Evolutionary conservation across 208 protist genomes (phyloP).

Genomic region (Angomonas ambiguus): DNA sequence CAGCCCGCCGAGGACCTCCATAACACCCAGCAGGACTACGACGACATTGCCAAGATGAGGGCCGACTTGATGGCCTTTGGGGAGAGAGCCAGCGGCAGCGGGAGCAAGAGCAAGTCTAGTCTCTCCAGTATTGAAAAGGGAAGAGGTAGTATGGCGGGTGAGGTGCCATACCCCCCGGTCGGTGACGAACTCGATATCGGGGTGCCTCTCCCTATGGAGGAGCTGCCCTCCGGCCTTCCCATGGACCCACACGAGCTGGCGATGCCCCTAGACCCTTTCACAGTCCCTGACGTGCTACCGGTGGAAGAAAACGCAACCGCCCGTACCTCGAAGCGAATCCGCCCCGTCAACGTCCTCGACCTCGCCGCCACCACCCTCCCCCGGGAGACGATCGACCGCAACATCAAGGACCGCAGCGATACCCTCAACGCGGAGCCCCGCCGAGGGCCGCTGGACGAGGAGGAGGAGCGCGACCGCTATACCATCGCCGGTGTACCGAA

Average conservation of each 20-base stretch:
- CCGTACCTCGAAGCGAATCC: conserved; percentile 16
- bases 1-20: conserved; percentile 48
- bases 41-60: conserved; percentile 78
- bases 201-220: conserved; percentile 63
- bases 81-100: conserved; percentile 56
- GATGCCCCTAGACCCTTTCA: conserved; percentile 22
- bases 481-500: conserved; percentile 22
- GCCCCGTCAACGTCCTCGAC: conserved; percentile 55
- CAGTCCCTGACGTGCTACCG: conserved; percentile 24
- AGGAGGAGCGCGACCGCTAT: conserved; percentile 59
- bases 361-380: conserved; percentile 63
- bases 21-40: conserved; percentile 71
- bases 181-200: conserved; percentile 80
- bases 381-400: conserved; percentile 54
- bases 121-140: conserved; percentile 82
- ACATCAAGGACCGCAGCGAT: conserved; percentile 63
- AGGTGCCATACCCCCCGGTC: conserved; percentile 35
- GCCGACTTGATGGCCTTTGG: conserved; percentile 79
- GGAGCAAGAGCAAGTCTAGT: conserved; percentile 77
- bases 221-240: conserved; percentile 40
- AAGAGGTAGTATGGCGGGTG: conserved; percentile 48
- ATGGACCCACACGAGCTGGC: conserved; percentile 10
- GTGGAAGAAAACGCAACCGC: conserved; percentile 11
- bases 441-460: conserved; percentile 50
- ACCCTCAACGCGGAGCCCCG: conserved; percentile 51